A percentile compares a stretch with the other conserved stretches of the same genome.
These are phyloP conservation scores for Westerdykella ornata DNA, from an alignment of 2,329 filamentous ascomycete genomes.

Conservation along the genomic window DNA sequence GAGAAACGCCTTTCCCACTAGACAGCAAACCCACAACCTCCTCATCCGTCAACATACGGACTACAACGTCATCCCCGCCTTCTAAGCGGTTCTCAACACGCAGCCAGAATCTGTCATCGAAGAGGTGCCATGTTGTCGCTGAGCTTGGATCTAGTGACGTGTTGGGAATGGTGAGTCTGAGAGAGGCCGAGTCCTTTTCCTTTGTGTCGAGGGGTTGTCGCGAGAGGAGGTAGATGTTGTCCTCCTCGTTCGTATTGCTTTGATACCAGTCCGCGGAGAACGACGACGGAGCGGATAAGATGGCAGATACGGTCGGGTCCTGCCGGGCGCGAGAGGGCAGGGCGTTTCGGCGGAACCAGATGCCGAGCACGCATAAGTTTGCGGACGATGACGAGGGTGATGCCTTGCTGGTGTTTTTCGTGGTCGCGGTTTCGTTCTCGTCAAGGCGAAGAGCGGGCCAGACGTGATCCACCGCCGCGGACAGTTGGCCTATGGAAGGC, in stretches of 20 bases:
- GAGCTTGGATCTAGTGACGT: neutral
- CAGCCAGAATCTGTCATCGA: constrained; percentile 54
- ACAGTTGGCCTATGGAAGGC: constrained; percentile 41
- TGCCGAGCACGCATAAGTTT: constrained; percentile 14
- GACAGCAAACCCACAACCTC: constrained; percentile 3
- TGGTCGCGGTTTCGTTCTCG: constrained; percentile 1
- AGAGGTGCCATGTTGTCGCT: constrained; percentile 39
- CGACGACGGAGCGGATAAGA: constrained; percentile 8
- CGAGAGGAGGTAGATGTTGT: constrained; percentile 20
- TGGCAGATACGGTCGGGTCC: too few relatives aligned
- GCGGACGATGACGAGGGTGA: neutral
- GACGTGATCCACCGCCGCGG: constrained; percentile 36
- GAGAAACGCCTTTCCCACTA: too few relatives aligned
- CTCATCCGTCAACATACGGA: constrained; percentile 31
- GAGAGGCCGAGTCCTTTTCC: constrained; percentile 1
- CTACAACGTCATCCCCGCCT: constrained; percentile 22
- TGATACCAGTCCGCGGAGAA: constrained; percentile 4
- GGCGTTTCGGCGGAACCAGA: constrained; percentile 19
- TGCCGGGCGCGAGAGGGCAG: too few relatives aligned
- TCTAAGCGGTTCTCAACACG: constrained; percentile 34
- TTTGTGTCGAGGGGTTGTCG: constrained; percentile 17
- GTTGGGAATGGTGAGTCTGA: constrained; percentile 5
- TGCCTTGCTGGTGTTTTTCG: constrained; percentile 5
- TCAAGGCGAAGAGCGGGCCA: constrained; percentile 33
- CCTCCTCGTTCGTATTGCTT: neutral